Conservation (phyloP, 352 stramenopile genomes). For the Phytophthora melonis region DNA sequence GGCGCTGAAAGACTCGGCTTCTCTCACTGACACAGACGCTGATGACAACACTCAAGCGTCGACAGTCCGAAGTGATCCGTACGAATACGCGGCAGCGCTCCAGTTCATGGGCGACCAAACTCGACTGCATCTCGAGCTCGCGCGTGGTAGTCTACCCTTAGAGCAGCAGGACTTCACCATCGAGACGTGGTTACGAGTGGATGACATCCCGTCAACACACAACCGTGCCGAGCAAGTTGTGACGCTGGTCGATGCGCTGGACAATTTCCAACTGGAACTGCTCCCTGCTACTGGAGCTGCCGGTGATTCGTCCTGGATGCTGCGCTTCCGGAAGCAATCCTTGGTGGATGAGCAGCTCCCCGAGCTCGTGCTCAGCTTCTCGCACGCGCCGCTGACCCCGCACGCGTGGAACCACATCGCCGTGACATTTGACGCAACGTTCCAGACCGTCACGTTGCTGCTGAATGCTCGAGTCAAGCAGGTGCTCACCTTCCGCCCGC, state of each 20-base stretch:
- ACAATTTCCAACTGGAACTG: constrained; percentile 47
- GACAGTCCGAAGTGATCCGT: neutral
- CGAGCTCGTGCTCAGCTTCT: constrained; percentile 37
- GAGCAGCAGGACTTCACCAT: constrained; percentile 48
- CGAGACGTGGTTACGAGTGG: constrained; percentile 52
- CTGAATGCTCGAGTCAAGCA: constrained; percentile 40
- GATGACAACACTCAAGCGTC: constrained; percentile 2
- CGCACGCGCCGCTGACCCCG: constrained; percentile 7
- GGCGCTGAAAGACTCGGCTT: constrained; percentile 4
- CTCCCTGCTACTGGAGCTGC: neutral
- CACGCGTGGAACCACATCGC: constrained; percentile 45
- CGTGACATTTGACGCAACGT: constrained; percentile 30
- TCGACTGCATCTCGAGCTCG: constrained; percentile 35
- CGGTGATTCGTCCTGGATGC: constrained; percentile 23
- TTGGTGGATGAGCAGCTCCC: constrained; percentile 33
- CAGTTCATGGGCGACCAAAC: constrained; percentile 36
- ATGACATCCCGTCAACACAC: constrained; percentile 4
- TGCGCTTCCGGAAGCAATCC: constrained; percentile 45
- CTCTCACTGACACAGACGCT: neutral
- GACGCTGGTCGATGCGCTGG: constrained; percentile 44
- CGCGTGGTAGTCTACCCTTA: constrained; percentile 11
- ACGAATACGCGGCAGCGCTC: constrained; percentile 41
- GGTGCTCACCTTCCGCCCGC: constrained; percentile 18
- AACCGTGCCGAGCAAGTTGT: constrained; percentile 24
- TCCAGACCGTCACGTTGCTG: constrained; percentile 36